Evolutionary conservation across 352 stramenopile genomes (phyloP).

Genomic region (Phytophthora nicotianae): DNA sequence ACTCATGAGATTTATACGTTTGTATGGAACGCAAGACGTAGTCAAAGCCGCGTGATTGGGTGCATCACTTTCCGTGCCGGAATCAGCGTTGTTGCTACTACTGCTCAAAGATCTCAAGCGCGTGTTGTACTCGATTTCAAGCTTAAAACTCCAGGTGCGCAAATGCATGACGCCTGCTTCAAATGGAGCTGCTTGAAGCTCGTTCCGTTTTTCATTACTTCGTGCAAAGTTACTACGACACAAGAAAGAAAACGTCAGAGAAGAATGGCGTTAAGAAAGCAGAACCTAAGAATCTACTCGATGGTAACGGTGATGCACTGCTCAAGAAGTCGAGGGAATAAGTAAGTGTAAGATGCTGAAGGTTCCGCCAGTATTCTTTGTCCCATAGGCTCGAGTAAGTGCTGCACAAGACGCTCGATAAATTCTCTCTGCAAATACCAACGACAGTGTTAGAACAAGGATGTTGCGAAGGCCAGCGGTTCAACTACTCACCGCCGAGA

Average conservation of each 20-base stretch:
- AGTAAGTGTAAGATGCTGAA: conserved; percentile 46
- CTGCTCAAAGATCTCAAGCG: conserved; percentile 20
- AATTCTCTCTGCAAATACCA: conserved; percentile 46
- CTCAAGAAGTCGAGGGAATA: conserved; percentile 60
- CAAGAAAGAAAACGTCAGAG: neutral
- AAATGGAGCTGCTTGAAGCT: conserved; percentile 46
- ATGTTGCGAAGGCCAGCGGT: neutral
- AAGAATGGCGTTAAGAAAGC: neutral
- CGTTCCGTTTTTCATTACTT: conserved; percentile 51
- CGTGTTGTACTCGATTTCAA: conserved; percentile 63
- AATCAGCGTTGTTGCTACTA: conserved; percentile 23
- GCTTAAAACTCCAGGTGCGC: conserved; percentile 48
- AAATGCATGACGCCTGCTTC: conserved; percentile 55
- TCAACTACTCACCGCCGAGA: conserved; percentile 30
- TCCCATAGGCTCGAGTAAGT: conserved; percentile 53
- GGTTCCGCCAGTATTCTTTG: conserved; percentile 45
- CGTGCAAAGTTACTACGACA: conserved; percentile 28
- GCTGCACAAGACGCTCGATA: conserved; percentile 53
- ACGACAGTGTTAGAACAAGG: neutral
- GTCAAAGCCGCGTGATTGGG: conserved; percentile 4
- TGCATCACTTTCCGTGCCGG: conserved; percentile 16
- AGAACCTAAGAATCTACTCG: conserved; percentile 39
- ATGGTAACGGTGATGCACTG: conserved; percentile 60
- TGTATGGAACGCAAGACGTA: conserved; percentile 1
- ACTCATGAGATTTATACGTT: conserved; percentile 33